Conservation (phyloP, 2,329 filamentous ascomycete species). For the Phaeosphaeria sp. region DNA sequence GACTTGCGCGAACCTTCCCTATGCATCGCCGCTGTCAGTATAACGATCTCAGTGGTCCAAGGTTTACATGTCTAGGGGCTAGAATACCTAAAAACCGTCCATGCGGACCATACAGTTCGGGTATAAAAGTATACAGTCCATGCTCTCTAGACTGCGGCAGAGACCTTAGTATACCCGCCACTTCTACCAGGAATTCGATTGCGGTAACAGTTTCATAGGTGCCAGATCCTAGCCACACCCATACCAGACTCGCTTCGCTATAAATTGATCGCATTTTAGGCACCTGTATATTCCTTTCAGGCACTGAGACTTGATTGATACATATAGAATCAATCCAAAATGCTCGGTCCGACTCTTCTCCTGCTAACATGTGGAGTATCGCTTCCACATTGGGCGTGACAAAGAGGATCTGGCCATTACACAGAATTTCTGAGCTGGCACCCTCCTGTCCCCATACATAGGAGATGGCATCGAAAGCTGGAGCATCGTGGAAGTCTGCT, state of each 20-base stretch:
- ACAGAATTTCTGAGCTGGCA: not conserved
- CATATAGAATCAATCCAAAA: constrained; percentile 1
- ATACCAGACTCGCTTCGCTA: not conserved
- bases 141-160: not conserved
- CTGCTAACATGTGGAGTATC: not conserved
- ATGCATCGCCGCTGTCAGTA: not conserved
- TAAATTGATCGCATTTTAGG: not conserved
- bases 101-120: not conserved
- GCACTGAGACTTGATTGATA: not conserved
- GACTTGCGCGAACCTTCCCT: not conserved
- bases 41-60: too few species aligned
- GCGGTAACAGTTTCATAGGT: not conserved
- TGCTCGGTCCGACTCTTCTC: not conserved
- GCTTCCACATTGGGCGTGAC: not conserved
- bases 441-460: not conserved
- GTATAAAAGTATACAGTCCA: not conserved
- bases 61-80: too few species aligned
- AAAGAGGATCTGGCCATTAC: not conserved
- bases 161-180: not conserved
- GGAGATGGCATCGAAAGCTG: not conserved
- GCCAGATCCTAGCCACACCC: not conserved
- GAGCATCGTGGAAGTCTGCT: not conserved
- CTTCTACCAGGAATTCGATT: not conserved
- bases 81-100: not conserved
- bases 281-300: not conserved